Evolutionary conservation across 1,284 basidiomycete species (phyloP).

Genomic region (Vanrija sp.): DNA sequence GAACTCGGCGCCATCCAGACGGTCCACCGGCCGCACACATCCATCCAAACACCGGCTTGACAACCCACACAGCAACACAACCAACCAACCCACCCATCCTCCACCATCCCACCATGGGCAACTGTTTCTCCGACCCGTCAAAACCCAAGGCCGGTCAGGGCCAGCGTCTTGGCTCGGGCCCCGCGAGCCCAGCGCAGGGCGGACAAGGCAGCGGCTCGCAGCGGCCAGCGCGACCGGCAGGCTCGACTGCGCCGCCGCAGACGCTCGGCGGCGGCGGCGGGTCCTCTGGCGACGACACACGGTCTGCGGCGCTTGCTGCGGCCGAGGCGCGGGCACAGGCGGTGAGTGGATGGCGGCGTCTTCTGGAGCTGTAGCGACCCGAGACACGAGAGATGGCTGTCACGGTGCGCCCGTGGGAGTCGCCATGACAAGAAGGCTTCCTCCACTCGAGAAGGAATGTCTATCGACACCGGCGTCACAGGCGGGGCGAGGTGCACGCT

Average conservation of each 20-base stretch:
- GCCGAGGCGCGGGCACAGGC: constrained; percentile 45
- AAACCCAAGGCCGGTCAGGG: constrained; percentile 23
- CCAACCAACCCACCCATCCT: background rate
- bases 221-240: background rate
- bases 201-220: background rate
- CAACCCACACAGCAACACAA: too few species aligned
- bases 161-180: constrained; percentile 41
- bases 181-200: background rate
- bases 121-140: constrained; percentile 49
- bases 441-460: too few species aligned
- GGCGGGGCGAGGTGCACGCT: too few species aligned
- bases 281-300: constrained; percentile 22
- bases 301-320: constrained; percentile 39
- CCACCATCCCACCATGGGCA: constrained; percentile 35
- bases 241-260: constrained; percentile 18
- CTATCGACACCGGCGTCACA: background rate
- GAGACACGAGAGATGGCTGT: too few species aligned
- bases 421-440: too few species aligned
- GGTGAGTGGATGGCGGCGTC: constrained; percentile 25
- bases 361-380: too few species aligned
- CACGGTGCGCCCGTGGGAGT: too few species aligned
- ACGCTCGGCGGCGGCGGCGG: constrained; percentile 14
- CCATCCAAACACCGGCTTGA: too few species aligned
- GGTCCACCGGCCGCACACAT: too few species aligned
- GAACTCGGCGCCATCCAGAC: too few species aligned